A percentile compares a stretch with the other conserved stretches of the same genome.
Evolutionary conservation across 108 stramenopile species (phyloP).

Genomic region (Cylindrotheca closterium): DNA sequence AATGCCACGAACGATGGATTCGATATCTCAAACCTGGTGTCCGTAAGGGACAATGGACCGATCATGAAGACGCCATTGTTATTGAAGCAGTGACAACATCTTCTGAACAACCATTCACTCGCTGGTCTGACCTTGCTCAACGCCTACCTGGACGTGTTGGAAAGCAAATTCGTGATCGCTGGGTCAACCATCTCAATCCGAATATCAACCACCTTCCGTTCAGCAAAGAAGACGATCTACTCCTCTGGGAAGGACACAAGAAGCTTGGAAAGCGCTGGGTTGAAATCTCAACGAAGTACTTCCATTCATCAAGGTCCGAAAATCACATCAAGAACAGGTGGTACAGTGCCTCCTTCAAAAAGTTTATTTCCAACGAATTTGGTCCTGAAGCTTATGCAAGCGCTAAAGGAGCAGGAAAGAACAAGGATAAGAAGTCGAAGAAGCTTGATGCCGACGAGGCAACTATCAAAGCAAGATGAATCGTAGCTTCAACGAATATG

Average conservation of each 20-base stretch:
- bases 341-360: constrained; percentile 87
- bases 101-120: constrained; percentile 79
- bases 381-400: constrained; percentile 64
- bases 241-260: constrained; percentile 79
- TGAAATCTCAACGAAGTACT: constrained; percentile 82
- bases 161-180: constrained; percentile 88
- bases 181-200: constrained; percentile 91
- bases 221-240: constrained; percentile 73
- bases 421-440: constrained; percentile 31
- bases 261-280: constrained; percentile 85
- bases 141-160: constrained; percentile 84
- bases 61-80: constrained; percentile 83
- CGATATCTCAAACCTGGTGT: constrained; percentile 81
- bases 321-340: constrained; percentile 93
- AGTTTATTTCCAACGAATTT: constrained; percentile 78
- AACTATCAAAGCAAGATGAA: constrained; percentile 16
- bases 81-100: constrained; percentile 74
- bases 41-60: constrained; percentile 80
- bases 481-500: constrained; percentile 2
- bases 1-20: constrained; percentile 86
- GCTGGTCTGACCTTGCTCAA: constrained; percentile 86
- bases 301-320: constrained; percentile 73
- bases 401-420: constrained; percentile 17
- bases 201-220: constrained; percentile 82
- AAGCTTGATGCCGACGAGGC: constrained; percentile 22